These are phyloP conservation scores for Agastache rugosa DNA, from an alignment of 257 asterid species.

Conservation along the genomic window DNA sequence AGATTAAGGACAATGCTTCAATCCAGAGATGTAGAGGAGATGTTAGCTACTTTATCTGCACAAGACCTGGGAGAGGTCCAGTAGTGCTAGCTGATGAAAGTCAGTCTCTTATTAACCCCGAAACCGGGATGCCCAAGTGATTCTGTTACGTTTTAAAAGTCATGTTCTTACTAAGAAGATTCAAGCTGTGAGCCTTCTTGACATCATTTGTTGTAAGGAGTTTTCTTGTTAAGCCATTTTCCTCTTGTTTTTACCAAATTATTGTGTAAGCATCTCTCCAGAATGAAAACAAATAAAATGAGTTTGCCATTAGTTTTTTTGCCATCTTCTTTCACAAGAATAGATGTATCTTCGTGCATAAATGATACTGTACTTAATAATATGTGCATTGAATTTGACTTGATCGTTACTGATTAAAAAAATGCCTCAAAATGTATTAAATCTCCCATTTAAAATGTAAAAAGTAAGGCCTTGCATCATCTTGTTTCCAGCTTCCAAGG, in stretches of 20 bases:
- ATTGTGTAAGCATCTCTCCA: constrained; percentile 30
- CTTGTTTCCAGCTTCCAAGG: too few species aligned
- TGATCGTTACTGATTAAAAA: too few species aligned
- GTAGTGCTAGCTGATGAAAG: constrained; percentile 69
- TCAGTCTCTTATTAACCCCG: constrained; percentile 72
- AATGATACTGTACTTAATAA: background rate
- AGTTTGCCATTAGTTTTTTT: constrained; percentile 1
- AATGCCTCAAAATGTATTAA: too few species aligned
- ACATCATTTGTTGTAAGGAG: constrained; percentile 31
- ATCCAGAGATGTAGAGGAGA: constrained; percentile 71
- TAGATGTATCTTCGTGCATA: background rate
- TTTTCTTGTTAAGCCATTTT: constrained; percentile 32
- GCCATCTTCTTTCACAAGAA: background rate
- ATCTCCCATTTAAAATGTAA: too few species aligned
- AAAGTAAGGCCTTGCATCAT: too few species aligned
- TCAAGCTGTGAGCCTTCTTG: constrained; percentile 28
- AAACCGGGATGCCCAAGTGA: constrained; percentile 81
- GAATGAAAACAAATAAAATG: constrained; percentile 26
- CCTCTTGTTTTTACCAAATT: constrained; percentile 19
- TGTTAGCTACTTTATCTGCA: constrained; percentile 87
- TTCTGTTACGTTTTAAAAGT: constrained; percentile 7
- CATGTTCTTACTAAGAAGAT: constrained; percentile 8
- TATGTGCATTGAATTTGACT: too few species aligned
- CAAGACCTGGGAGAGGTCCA: constrained; percentile 75
- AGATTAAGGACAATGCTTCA: constrained; percentile 59